These are phyloP conservation scores for Phyllosticta citriasiana DNA, from an alignment of 2,329 filamentous ascomycete species.

Conservation along the genomic window DNA sequence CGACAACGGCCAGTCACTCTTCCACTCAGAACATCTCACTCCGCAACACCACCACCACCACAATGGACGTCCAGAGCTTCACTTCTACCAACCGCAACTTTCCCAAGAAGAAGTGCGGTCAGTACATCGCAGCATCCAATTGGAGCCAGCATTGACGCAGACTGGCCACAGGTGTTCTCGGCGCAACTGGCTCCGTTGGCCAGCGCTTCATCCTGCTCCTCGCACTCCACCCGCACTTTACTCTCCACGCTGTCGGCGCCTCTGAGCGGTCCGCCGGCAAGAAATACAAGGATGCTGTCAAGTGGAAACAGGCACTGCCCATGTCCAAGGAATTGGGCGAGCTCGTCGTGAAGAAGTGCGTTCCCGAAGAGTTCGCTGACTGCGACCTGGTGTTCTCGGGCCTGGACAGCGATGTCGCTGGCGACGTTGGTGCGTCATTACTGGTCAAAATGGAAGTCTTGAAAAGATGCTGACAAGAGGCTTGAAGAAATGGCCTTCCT, in stretches of 20 bases:
- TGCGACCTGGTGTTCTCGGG: conserved; percentile 93
- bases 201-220: conserved; percentile 93
- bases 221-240: conserved; percentile 75
- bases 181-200: conserved; percentile 87
- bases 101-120: conserved; percentile 44
- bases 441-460: background rate
- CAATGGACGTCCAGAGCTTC: conserved; percentile 36
- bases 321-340: conserved; percentile 69
- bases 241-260: conserved; percentile 80
- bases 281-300: conserved; percentile 86
- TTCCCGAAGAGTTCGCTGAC: conserved; percentile 69
- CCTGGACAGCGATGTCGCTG: conserved; percentile 83
- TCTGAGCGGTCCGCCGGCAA: conserved; percentile 85
- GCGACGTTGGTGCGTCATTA: conserved; percentile 62
- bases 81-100: conserved; percentile 31
- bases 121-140: conserved; percentile 16
- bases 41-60: background rate
- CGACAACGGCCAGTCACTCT: background rate
- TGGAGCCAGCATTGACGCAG: conserved; percentile 9
- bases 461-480: background rate
- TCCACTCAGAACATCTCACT: background rate
- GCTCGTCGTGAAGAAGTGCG: conserved; percentile 78
- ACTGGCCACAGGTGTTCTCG: conserved; percentile 52
- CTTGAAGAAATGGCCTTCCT: conserved; percentile 75
- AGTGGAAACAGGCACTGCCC: conserved; percentile 84